Evolutionary conservation across 78 protist species (phyloP), one percentile per base, ranked within the genome.

Genomic region (Guillardia theta): DNA sequence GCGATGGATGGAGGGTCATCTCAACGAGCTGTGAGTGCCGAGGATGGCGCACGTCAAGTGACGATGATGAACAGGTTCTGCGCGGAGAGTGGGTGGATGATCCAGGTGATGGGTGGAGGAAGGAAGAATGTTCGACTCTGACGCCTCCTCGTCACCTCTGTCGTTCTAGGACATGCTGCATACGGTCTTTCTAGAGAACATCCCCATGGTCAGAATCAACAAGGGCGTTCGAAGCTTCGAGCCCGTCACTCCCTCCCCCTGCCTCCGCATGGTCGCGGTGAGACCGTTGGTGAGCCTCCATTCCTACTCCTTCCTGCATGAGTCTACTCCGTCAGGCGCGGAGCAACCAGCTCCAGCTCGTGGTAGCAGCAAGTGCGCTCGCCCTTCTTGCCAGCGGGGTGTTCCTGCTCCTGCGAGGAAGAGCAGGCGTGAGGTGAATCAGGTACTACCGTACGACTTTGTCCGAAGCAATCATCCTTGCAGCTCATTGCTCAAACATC

Each of bases 211-310:
- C n/a, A n/a, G n/a, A n/a, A 58, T 58, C 70, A 1, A 6, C 4
- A 30, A 30, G 27, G 2, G 39, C 2, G 70, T 27, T 3, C 70
- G 70, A 8, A 58, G 39, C 70, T 58, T 58, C 70, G 39, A 58
- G 39, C 6, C 70, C 70, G 27, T 30, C 27, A 58, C 70, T 8
- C 70, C 70, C 70, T 58, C 70, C 70, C 70, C 70, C 39, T 58
- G 70, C 70, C 70, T 58, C 70, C 70, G 21, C 70, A 58, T 58
- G 70, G 70, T 58, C 70, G 70, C 70, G n/a, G n/a, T n/a, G n/a
- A n/a, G n/a, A n/a, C n/a, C n/a, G n/a, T n/a, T n/a, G n/a, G n/a
- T n/a, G n/a, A n/a, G n/a, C n/a, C n/a, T n/a, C n/a, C n/a, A n/a
- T n/a, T n/a, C n/a, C n/a, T n/a, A n/a, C n/a, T n/a, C n/a, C n/a